These are phyloP conservation scores for Neurospora hispaniola DNA, from an alignment of 495 filamentous ascomycete species.

Conservation along the genomic window DNA sequence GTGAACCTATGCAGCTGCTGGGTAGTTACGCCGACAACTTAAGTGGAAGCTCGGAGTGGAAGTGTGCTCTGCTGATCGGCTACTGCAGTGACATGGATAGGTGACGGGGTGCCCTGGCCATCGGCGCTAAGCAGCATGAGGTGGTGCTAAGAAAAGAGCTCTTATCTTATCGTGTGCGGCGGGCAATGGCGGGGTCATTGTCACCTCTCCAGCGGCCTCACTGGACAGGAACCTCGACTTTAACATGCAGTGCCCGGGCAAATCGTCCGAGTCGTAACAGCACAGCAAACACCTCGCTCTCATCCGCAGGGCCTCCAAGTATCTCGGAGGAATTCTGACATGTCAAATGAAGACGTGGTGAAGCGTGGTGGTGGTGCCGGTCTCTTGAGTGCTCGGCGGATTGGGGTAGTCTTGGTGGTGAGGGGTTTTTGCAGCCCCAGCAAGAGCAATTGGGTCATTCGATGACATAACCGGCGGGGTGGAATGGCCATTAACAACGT, in stretches of 20 bases:
- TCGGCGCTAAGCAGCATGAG: background rate
- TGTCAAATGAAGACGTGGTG: background rate
- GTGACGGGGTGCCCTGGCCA: background rate
- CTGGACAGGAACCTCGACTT: background rate
- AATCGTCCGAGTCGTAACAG: background rate
- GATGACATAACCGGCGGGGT: background rate
- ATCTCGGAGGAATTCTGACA: background rate
- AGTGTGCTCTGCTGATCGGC: background rate
- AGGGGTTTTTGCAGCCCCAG: background rate
- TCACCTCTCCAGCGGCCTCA: background rate
- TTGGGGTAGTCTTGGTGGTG: background rate
- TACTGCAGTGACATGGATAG: background rate
- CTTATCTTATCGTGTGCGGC: slow-evolving; percentile 9
- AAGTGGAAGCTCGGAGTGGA: background rate
- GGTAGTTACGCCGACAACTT: background rate
- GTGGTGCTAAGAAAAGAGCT: slow-evolving; percentile 2
- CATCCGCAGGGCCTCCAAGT: background rate
- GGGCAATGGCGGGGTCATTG: background rate
- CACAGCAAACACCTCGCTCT: background rate
- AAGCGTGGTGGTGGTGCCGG: background rate
- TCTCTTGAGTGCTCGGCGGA: background rate
- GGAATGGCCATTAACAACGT: background rate
- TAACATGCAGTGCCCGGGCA: background rate
- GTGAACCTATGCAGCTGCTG: background rate
- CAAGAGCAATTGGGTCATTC: background rate